Base-by-base conservation (phyloP, 208 protist genomes). In the Leishmania major region DNA sequence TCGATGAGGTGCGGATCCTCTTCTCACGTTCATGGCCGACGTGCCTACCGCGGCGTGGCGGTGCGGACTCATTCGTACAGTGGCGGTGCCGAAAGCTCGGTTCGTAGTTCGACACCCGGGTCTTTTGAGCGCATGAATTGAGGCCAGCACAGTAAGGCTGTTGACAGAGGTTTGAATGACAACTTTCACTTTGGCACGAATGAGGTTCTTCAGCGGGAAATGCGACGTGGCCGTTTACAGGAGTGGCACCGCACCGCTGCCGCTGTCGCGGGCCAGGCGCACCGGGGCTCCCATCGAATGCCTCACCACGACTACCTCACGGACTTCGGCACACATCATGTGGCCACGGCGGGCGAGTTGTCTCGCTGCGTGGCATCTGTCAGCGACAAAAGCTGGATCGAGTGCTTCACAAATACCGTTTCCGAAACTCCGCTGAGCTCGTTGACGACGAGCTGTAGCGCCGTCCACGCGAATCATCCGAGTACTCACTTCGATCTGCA, bases 331-430 rank as follows among this genome's bases (percentile, higher is more conserved):
- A n/a, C 8, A 22, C 80, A 60, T 51, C 75, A 78, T 35, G 64
- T 87, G 51, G 37, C 64, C n/a, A 82, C 87, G 53, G 86, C 85
- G 37, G 86, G 85, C 35, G 79, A 87, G 77, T 40, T 89, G 28
- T 79, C 77, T n/a, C 35, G 43, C 62, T 75, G 40, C 66, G 51
- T 55, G 62, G 6, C 17, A 4, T 8, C 17, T 10, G 60, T 5
- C 28, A 80, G 57, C 19, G 55, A 64, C 5, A 25, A 49, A 37
- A 76, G 49, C 3, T 31, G 47, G 76, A 78, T 70, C 49, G 76
- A 72, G 40, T 72, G 60, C n/a, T 57, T 53, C 28, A 67, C 59
- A 19, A 25, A 40, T 49, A 78, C 81, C 3, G 49, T 13, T 17
- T 49, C 64, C 31, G 70, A 17, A 59, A 81, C 76, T 77, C 31